Base-by-base conservation (phyloP, 2,329 filamentous ascomycete species). In the Colletotrichum incanum region DNA sequence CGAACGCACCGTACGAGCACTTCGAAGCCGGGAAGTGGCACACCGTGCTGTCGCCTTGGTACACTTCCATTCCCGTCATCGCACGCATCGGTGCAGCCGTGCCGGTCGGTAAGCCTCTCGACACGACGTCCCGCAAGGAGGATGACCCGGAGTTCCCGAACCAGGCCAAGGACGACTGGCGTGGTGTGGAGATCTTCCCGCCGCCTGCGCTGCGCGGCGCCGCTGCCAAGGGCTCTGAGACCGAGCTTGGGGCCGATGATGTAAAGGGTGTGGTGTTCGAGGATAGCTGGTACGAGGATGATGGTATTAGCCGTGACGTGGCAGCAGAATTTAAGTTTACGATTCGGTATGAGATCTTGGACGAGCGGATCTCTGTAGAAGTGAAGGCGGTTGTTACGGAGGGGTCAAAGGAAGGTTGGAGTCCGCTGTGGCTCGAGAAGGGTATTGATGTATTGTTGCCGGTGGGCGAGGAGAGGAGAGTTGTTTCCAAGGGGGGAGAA, bases 1-100 rank as follows among this genome's bases (percentile, higher is more conserved):
- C 91, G 45, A 91, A 91, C 62, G 83, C 86, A 0, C 90, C 91
- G 0, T 89, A 91, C 74, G 85, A 91, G 65, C 86, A 91, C 73
- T 80, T 91, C 6, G 77, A 85, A 28, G 79, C 83, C 0, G 84
- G 84, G 0, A 77, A 80, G 65, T 86, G 84, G 83, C 80, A 78
- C 41, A 78, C 79, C 0, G 75, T 86, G 4, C 81, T 82, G 23
- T 82, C 82, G 0, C 80, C 84, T 52, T 86, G 83, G 84, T 79
- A 85, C 58, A 81, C 78, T 2, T 81, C 83, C 18, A 83, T 86
- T 55, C 80, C 84, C 0, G 77, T 85, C 11, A 77, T 83, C 43
- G 80, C 81, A 60, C 80, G 82, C 75, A 76, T 84, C 41, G 82
- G 84, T 11, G 76, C 82, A 11, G 79, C 82, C 50, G 75, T 87